Percentiles rank a stretch among this genome's conserved stretches.
Evolutionary conservation across 2,329 filamentous ascomycete species (phyloP).

Genomic region (Sclerotinia borealis): DNA sequence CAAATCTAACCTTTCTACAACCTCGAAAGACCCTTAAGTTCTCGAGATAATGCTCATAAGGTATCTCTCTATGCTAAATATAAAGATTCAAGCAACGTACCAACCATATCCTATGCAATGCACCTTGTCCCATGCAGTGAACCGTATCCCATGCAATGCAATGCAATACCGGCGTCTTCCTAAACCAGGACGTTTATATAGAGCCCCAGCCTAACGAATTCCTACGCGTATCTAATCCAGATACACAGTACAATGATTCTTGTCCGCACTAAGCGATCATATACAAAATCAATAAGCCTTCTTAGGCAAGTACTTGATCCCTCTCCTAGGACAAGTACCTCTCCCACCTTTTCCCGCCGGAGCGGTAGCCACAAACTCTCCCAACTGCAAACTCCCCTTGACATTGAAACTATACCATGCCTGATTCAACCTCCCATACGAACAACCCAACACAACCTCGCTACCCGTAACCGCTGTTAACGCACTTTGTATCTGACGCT

Average conservation of each 20-base stretch:
- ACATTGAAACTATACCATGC: conserved; percentile 39
- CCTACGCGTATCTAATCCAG: neutral
- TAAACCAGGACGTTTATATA: neutral
- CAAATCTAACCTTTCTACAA: too few relatives aligned
- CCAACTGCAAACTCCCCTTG: conserved; percentile 18
- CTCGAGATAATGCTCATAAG: neutral
- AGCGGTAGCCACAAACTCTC: conserved; percentile 17
- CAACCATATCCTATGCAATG: neutral
- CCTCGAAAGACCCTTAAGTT: too few relatives aligned
- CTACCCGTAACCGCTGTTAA: conserved; percentile 41
- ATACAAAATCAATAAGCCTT: neutral
- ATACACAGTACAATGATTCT: neutral
- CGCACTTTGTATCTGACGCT: conserved; percentile 37
- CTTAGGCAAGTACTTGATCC: conserved; percentile 20
- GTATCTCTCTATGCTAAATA: neutral
- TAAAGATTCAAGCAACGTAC: neutral
- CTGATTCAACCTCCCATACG: conserved; percentile 41
- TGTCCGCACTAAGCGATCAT: neutral
- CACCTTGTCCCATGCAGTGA: too few relatives aligned
- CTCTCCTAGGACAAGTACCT: conserved; percentile 15
- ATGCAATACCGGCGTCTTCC: neutral
- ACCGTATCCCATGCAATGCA: neutral
- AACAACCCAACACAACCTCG: conserved; percentile 41
- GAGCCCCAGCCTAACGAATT: neutral
- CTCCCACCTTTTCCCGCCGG: conserved; percentile 16